Evolutionary conservation across 352 stramenopile species (phyloP).

Genomic region (Peronosclerospora sorghi): DNA sequence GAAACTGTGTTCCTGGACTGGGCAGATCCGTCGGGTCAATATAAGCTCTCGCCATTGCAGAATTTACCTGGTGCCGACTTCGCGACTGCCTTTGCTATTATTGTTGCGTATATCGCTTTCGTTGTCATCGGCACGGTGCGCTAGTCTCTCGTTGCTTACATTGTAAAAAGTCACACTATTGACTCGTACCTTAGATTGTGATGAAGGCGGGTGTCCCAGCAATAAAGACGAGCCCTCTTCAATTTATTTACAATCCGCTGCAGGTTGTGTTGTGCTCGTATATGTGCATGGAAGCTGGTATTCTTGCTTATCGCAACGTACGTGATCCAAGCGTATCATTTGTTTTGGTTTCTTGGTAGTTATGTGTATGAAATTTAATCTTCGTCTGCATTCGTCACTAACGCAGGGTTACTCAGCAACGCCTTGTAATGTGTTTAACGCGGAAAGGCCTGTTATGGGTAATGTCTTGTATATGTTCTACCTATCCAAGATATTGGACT

Average conservation of each 20-base stretch:
- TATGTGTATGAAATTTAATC: not conserved
- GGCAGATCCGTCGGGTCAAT: slow-evolving; percentile 29
- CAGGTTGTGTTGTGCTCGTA: slow-evolving; percentile 95
- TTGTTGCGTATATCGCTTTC: slow-evolving; percentile 51
- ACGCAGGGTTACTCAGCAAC: slow-evolving; percentile 72
- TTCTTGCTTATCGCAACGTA: slow-evolving; percentile 87
- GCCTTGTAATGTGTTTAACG: slow-evolving; percentile 89
- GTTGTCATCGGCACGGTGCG: slow-evolving; percentile 52
- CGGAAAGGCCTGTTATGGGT: slow-evolving; percentile 84
- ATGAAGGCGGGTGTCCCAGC: slow-evolving; percentile 67
- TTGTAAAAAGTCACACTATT: not conserved
- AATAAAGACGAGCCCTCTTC: slow-evolving; percentile 73
- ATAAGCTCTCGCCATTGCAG: slow-evolving; percentile 34
- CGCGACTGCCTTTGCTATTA: slow-evolving; percentile 42
- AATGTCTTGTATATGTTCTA: slow-evolving; percentile 98
- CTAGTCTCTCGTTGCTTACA: slow-evolving; percentile 3
- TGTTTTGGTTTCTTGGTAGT: not conserved
- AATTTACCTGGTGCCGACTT: slow-evolving; percentile 42
- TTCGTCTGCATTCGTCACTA: not conserved
- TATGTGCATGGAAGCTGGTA: slow-evolving; percentile 91
- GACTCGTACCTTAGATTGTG: slow-evolving; percentile 13
- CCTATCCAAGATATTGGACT: slow-evolving; percentile 93
- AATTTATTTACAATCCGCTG: slow-evolving; percentile 96
- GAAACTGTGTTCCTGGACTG: slow-evolving; percentile 39
- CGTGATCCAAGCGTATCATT: slow-evolving; percentile 2